phyloP scores from a whole-genome alignment of 352 stramenopile genomes.

The Pythium aphanidermatum region DNA sequence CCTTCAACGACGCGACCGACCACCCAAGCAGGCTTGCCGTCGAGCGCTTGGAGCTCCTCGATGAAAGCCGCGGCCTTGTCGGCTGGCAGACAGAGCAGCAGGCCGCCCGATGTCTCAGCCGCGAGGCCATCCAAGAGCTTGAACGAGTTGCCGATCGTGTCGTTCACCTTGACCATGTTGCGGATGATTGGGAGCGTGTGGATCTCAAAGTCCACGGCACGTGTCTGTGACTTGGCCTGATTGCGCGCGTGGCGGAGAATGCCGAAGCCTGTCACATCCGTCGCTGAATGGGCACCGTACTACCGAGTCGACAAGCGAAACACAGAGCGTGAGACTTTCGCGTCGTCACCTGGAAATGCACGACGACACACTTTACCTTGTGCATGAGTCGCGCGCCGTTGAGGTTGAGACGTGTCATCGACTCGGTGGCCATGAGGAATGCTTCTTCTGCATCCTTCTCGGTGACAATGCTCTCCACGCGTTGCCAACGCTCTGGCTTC shows the following conservation, averaged over 20 bases:
- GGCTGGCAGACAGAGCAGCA: slow-evolving; percentile 88
- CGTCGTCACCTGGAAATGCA: background rate
- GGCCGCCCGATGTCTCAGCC: slow-evolving; percentile 92
- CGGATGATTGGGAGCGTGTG: slow-evolving; percentile 92
- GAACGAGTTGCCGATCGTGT: slow-evolving; percentile 89
- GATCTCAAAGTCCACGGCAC: slow-evolving; percentile 87
- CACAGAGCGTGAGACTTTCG: background rate
- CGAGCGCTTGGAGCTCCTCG: slow-evolving; percentile 80
- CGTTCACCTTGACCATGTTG: slow-evolving; percentile 85
- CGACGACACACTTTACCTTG: slow-evolving; percentile 33
- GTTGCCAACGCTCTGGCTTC: slow-evolving; percentile 68
- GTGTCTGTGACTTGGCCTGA: slow-evolving; percentile 89
- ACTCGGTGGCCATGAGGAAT: slow-evolving; percentile 90
- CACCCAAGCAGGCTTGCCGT: slow-evolving; percentile 89
- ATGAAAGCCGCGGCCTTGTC: slow-evolving; percentile 84
- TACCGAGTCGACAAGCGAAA: slow-evolving; percentile 17
- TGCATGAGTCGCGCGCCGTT: slow-evolving; percentile 90
- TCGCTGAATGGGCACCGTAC: slow-evolving; percentile 90
- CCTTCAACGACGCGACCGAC: slow-evolving; percentile 87
- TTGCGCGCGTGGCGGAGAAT: slow-evolving; percentile 92
- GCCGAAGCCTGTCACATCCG: slow-evolving; percentile 95
- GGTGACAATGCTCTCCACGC: slow-evolving; percentile 64
- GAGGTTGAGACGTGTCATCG: slow-evolving; percentile 91
- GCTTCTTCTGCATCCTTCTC: slow-evolving; percentile 72
- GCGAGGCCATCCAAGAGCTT: slow-evolving; percentile 88